Conservation (phyloP, 257 asterid species). For the Handroanthus guayacan region DNA sequence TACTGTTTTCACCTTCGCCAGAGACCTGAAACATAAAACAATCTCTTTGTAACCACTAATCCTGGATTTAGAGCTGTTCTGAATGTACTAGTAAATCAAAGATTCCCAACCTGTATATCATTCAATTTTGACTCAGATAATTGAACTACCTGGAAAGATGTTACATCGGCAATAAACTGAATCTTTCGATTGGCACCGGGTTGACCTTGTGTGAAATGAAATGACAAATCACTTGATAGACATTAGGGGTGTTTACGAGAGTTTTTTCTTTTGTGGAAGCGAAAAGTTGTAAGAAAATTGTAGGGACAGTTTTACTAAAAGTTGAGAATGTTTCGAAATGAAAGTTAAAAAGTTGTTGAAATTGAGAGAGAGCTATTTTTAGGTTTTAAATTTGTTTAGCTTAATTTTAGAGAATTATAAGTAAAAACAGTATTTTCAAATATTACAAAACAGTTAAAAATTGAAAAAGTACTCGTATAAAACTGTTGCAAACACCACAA, state of each 20-base stretch:
- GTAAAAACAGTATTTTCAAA: no score
- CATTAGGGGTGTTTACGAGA: background rate
- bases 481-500: no score
- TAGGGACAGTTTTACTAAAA: no score
- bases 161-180: slow-evolving; percentile 18
- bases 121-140: slow-evolving; percentile 40
- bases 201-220: background rate
- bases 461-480: no score
- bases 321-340: no score
- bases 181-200: background rate
- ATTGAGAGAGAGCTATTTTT: no score
- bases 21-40: slow-evolving; percentile 29
- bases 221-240: background rate
- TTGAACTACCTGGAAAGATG: slow-evolving; percentile 19
- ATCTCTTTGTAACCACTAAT: slow-evolving; percentile 42
- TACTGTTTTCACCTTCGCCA: slow-evolving; percentile 28
- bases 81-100: slow-evolving; percentile 28
- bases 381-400: no score
- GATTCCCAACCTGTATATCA: slow-evolving; percentile 37
- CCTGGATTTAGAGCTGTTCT: slow-evolving; percentile 37
- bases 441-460: no score
- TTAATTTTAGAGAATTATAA: no score
- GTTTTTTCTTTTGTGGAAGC: no score
- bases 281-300: no score
- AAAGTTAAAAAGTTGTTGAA: no score